Evolutionary conservation across 306 rosid species (phyloP), one percentile per base, ranked within the genome.

Genomic region (Malus orientalis): DNA sequence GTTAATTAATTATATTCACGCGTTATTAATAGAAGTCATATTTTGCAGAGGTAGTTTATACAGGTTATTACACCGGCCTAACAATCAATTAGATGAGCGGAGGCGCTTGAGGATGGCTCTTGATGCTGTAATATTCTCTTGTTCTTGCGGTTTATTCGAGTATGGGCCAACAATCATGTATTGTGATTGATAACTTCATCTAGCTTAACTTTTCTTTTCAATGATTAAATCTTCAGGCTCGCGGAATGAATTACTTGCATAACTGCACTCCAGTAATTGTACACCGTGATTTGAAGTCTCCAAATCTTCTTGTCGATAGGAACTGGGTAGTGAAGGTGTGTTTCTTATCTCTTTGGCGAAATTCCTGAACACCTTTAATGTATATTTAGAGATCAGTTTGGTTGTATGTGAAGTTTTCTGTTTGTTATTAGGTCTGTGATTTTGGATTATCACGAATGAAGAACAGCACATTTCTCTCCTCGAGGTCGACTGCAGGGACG

Each of bases 401-500:
- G n/a, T 70, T 53, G 53, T 76, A 58, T 53, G 62, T 63, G 60
- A 40, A 73, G 38, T 30, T 69, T 63, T 45, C 65, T 80, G 57
- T 69, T 72, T 65, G 61, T 80, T 33, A 70, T 82, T 76, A 96
- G 99, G 99, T 96, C 33, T 92, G 98, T 9, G 99, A 96, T 87
- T 96, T 96, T 65, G 99, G 99, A 74, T 84, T 96, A 76, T 96
- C 99, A 20, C 82, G 96, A 74, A 89, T 96, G 89, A 96, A 96
- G 89, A 77, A 89, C 63, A 96, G 98, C 76, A 96, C 99, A 51
- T 96, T 89, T 84, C 98, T 96, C 69, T 96, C 99, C 85, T 92
- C 99, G 64, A 89, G 97, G 84, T 96, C 99, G 55, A 89, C 99
- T 19, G 98, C 99, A 16, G 99, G 99, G 81, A 96, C 99, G 49